These are phyloP conservation scores for Candida germanica DNA, from an alignment of 805 yeast species.

Conservation along the genomic window DNA sequence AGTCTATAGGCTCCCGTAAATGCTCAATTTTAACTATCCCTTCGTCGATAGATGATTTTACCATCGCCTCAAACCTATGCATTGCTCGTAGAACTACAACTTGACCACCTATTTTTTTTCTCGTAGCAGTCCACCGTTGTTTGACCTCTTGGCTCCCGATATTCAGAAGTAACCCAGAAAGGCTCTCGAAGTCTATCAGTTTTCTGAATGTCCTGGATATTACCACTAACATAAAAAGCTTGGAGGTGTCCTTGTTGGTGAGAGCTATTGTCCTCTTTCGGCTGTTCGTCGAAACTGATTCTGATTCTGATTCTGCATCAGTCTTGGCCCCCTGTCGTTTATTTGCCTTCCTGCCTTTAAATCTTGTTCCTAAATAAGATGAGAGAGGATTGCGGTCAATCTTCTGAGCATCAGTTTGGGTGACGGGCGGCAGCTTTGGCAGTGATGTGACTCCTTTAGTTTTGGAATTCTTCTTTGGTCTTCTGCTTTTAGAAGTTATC, in stretches of 20 bases:
- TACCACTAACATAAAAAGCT: constrained; percentile 61
- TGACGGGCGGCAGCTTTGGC: neutral
- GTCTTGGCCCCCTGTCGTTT: constrained; percentile 3
- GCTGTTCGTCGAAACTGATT: neutral
- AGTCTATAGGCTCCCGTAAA: constrained; percentile 45
- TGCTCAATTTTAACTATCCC: constrained; percentile 51
- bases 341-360: constrained; percentile 8
- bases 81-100: constrained; percentile 58
- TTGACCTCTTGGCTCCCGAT: constrained; percentile 44
- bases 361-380: constrained; percentile 11
- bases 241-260: constrained; percentile 47
- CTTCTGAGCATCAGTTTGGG: neutral
- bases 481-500: neutral
- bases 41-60: constrained; percentile 55
- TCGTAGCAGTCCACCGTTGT: constrained; percentile 68
- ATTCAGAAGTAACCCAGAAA: constrained; percentile 48
- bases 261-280: constrained; percentile 19
- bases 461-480: constrained; percentile 1
- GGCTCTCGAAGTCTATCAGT: constrained; percentile 61
- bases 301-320: constrained; percentile 1
- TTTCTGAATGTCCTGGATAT: constrained; percentile 64
- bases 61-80: constrained; percentile 64
- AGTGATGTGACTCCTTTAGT: neutral
- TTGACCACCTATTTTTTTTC: constrained; percentile 46
- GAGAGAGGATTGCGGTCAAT: constrained; percentile 9